Base-by-base conservation (phyloP, 1,139 yeast species). In the Protomyces macrosporus region DNA sequence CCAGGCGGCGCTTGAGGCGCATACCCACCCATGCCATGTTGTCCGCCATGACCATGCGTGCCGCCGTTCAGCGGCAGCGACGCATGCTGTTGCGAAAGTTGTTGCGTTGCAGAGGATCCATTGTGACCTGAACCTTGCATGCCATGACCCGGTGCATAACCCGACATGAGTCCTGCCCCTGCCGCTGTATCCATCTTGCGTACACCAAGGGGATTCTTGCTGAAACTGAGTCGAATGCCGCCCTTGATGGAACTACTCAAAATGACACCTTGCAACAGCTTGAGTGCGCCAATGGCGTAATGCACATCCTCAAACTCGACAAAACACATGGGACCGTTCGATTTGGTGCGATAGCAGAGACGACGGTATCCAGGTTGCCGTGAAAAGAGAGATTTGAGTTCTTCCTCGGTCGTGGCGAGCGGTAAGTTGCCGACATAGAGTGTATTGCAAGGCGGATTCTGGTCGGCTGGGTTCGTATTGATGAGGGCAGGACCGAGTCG, bases 381-480 rank as follows among this genome's bases (percentile, higher is more conserved):
- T 34, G 95, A 83, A 74, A 93, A 93, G 68, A 93, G 78, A 37
- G 89, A 86, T 69, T 97, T 84, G 69, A 93, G 82, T 75, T 93
- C 98, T 66, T 88, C 88, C 73, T 93, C 98, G 3, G 96, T 86
- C 2, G 98, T 96, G 78, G 93, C 97, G 9, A 97, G 97, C 3
- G 98, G 98, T 71, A 93, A 81, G 74, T 93, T 93, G 32, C 98
- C 98, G 60, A 93, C 98, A 71, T 93, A 93, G 65, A 93, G 79
- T 0, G 98, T 93, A 74, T 93, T 93, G 77, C 98, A 93, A 6
- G 98, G 98, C 7, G 98, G 98, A 72, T 93, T 93, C 76, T 93
- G 98, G 75, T 93, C 98, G 2, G 98, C 98, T 0, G 98, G 98
- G 71, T 93, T 93, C 1, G 97, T 55, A 53, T 60, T 64, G 45